These are phyloP conservation scores for Geotrichum histeridarum DNA, from an alignment of 1,139 yeast genomes.

Conservation along the genomic window DNA sequence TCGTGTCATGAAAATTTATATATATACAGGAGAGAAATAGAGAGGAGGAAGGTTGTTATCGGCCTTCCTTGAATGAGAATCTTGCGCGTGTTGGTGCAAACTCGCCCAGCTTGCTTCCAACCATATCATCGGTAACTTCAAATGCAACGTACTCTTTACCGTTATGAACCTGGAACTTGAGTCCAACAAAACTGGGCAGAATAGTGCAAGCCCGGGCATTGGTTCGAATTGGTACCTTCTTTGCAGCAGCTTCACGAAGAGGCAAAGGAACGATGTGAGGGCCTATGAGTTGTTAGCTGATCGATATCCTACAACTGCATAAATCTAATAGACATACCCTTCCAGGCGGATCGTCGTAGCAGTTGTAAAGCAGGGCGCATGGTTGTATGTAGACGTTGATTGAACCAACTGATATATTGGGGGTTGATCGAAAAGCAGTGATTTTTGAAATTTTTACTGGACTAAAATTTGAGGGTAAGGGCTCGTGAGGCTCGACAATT, in stretches of 20 bases:
- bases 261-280: constrained; percentile 94
- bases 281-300: constrained; percentile 41
- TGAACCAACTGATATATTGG: neutral
- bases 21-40: constrained; percentile 1
- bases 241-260: constrained; percentile 72
- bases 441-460: constrained; percentile 8
- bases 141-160: constrained; percentile 91
- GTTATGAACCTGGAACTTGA: constrained; percentile 89
- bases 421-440: neutral
- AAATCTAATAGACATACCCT: constrained; percentile 37
- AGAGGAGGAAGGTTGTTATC: constrained; percentile 18
- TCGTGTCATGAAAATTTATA: neutral
- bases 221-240: constrained; percentile 83
- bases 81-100: constrained; percentile 90
- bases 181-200: constrained; percentile 90
- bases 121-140: constrained; percentile 90
- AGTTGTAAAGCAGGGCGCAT: constrained; percentile 59
- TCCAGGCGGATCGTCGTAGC: constrained; percentile 76
- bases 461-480: constrained; percentile 12
- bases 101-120: constrained; percentile 93
- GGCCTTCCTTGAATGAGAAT: constrained; percentile 66
- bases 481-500: constrained; percentile 12
- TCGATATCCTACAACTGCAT: neutral
- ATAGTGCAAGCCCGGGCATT: constrained; percentile 93
- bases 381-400: neutral